Percentiles rank a stretch among this genome's conserved stretches.
Evolutionary conservation across 768 basidiomycete genomes (phyloP).

Genomic region (Mycena galericulata): DNA sequence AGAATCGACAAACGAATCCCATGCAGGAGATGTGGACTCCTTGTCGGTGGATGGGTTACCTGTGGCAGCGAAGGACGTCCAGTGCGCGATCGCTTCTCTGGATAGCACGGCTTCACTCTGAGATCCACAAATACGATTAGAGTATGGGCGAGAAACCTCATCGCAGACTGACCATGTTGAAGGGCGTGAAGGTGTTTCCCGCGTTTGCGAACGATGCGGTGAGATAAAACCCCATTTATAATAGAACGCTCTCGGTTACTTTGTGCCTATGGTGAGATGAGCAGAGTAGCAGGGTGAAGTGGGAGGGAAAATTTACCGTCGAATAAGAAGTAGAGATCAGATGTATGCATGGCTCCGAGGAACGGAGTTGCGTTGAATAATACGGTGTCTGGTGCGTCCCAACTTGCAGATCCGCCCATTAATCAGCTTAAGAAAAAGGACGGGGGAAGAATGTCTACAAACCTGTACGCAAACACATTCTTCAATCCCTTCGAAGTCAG

Average conservation of each 20-base stretch:
- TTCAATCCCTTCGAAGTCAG: slow-evolving; percentile 42
- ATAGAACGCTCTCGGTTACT: slow-evolving; percentile 34
- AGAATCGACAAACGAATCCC: slow-evolving; percentile 40
- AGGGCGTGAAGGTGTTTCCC: slow-evolving; percentile 49
- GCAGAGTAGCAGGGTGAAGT: too few species aligned
- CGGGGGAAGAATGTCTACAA: neutral
- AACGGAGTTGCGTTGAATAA: slow-evolving; percentile 49
- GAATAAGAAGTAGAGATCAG: slow-evolving; percentile 58
- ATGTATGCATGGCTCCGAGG: slow-evolving; percentile 56
- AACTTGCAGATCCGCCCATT: slow-evolving; percentile 39
- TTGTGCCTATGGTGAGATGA: slow-evolving; percentile 41
- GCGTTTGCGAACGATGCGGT: slow-evolving; percentile 40
- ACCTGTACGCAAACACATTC: slow-evolving; percentile 53
- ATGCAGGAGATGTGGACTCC: slow-evolving; percentile 40
- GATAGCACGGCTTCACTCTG: slow-evolving; percentile 54
- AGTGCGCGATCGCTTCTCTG: slow-evolving; percentile 55
- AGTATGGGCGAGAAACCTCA: neutral
- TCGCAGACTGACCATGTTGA: slow-evolving; percentile 47
- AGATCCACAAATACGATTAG: neutral
- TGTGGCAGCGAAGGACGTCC: slow-evolving; percentile 55
- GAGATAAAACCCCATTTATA: neutral
- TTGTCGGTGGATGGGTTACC: slow-evolving; percentile 44
- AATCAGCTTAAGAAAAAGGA: neutral
- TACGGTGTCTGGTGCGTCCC: slow-evolving; percentile 59
- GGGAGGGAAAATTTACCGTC: slow-evolving; percentile 50